Evolutionary conservation across 2,329 filamentous ascomycete species (phyloP).

Genomic region (Pseudocercospora fijiensis): DNA sequence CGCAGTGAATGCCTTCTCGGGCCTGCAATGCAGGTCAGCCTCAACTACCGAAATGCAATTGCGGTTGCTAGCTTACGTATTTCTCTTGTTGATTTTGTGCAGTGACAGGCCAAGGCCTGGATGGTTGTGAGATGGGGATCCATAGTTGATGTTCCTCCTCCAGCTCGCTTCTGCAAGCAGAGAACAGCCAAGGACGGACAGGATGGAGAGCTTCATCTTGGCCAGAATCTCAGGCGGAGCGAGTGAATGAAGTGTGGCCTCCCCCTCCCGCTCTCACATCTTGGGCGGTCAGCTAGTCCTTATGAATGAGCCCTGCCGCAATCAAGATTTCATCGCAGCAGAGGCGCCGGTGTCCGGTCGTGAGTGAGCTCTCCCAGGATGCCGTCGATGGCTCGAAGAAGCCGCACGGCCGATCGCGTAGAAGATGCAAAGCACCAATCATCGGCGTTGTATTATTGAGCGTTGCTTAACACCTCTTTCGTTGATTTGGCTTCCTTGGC

Average conservation of each 20-base stretch:
- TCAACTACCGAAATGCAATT: too few relatives aligned
- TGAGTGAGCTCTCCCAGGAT: neutral
- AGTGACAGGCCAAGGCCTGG: slow-evolving; percentile 64
- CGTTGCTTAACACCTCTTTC: slow-evolving; percentile 3
- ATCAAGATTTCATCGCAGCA: neutral
- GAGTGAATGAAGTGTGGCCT: neutral
- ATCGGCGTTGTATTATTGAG: neutral
- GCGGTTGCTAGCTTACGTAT: slow-evolving; percentile 26
- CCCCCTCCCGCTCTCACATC: neutral
- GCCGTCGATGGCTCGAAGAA: slow-evolving; percentile 2
- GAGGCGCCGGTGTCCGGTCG: neutral
- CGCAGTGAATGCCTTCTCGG: slow-evolving; percentile 46
- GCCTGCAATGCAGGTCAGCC: slow-evolving; percentile 30
- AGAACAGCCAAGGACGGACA: slow-evolving; percentile 19
- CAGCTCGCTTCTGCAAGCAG: slow-evolving; percentile 29
- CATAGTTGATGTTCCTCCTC: slow-evolving; percentile 63
- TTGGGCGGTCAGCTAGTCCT: neutral
- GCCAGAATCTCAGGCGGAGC: neutral
- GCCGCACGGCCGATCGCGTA: neutral
- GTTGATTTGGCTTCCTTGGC: neutral
- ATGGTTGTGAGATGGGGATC: slow-evolving; percentile 65
- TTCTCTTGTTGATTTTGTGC: slow-evolving; percentile 59
- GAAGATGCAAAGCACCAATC: neutral
- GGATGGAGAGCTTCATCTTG: slow-evolving; percentile 22
- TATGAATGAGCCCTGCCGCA: neutral